Conservation (phyloP, 106 monocot species). For the Agapanthus africanus region DNA sequence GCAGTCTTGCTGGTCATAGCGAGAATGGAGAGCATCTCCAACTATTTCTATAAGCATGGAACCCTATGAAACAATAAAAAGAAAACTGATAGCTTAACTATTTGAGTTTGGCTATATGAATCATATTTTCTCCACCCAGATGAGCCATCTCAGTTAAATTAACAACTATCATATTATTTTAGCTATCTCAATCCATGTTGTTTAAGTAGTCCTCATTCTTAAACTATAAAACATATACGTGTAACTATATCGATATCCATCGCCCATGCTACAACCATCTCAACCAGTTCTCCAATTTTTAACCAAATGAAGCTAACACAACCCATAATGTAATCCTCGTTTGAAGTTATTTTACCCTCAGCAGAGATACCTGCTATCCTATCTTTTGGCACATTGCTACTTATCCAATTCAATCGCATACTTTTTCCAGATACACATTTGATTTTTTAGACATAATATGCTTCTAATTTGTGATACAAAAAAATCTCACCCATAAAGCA, state of each 20-base stretch:
- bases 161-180: background rate
- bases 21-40: too few relatives aligned
- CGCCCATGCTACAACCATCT: background rate
- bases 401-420: too few relatives aligned
- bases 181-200: background rate
- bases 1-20: background rate
- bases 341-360: background rate
- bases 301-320: background rate
- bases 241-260: background rate
- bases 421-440: too few relatives aligned
- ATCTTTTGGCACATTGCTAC: too few relatives aligned
- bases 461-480: too few relatives aligned
- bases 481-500: too few relatives aligned
- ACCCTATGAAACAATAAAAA: too few relatives aligned
- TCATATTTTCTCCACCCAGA: too few relatives aligned
- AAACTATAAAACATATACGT: background rate
- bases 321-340: background rate
- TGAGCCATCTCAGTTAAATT: background rate
- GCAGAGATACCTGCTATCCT: background rate
- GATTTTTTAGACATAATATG: too few relatives aligned
- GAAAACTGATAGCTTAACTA: too few relatives aligned
- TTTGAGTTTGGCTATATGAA: too few relatives aligned
- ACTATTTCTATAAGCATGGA: too few relatives aligned
- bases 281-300: background rate
- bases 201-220: background rate